A percentile compares a stretch with the other conserved stretches of the same genome.
These are phyloP conservation scores for Verticillium dahliae DNA, from an alignment of 2,329 filamentous ascomycete genomes.

Conservation along the genomic window DNA sequence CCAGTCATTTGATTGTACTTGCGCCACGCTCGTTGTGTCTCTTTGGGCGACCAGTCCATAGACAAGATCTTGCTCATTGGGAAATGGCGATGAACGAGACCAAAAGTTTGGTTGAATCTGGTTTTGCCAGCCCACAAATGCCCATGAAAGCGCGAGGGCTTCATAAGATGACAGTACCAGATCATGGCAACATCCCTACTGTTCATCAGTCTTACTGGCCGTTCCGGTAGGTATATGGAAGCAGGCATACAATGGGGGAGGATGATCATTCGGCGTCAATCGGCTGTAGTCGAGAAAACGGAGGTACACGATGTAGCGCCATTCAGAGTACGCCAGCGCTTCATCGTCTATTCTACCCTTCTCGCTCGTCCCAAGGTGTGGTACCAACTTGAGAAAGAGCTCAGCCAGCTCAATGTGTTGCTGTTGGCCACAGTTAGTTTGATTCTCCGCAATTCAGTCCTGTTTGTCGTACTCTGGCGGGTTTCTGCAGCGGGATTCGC, in stretches of 20 bases:
- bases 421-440: not conserved
- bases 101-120: conserved; percentile 4
- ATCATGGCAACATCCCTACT: conserved; percentile 13
- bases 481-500: not conserved
- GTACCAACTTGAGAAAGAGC: conserved; percentile 10
- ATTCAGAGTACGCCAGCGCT: conserved; percentile 11
- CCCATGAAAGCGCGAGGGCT: conserved; percentile 8
- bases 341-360: conserved; percentile 5
- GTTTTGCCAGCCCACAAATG: conserved; percentile 8
- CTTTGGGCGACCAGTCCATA: conserved; percentile 7
- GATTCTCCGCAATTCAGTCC: not conserved
- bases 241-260: conserved; percentile 8
- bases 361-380: conserved; percentile 5
- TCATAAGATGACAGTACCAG: conserved; percentile 14
- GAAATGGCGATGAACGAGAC: conserved; percentile 12
- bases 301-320: conserved; percentile 13
- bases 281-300: conserved; percentile 9
- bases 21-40: conserved; percentile 7
- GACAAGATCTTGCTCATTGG: conserved; percentile 5
- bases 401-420: conserved; percentile 7
- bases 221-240: too few relatives aligned
- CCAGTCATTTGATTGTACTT: not conserved
- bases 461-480: not conserved
- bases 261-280: conserved; percentile 7
- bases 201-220: not conserved